Percentiles rank a stretch among this genome's conserved stretches.
Conservation (phyloP, 169 alveolate genomes). For the Eimeria falciformis region DNA sequence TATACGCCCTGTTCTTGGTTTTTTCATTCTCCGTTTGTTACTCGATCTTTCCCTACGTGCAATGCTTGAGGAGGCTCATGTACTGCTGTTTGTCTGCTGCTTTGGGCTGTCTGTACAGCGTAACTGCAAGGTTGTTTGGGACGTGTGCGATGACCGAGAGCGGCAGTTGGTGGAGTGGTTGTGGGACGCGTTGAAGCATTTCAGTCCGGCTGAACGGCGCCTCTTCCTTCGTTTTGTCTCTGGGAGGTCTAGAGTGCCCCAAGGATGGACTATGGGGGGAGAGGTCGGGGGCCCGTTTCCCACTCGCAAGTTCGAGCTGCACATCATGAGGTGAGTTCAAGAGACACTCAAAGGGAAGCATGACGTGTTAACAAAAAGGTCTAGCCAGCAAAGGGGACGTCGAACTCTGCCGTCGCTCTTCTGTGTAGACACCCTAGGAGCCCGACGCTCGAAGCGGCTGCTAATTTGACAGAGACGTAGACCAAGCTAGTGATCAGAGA, state of each 20-base stretch:
- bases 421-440: too few relatives aligned
- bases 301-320: constrained; percentile 87
- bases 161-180: constrained; percentile 35
- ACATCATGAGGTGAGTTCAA: constrained; percentile 83
- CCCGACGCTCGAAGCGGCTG: too few relatives aligned
- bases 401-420: too few relatives aligned
- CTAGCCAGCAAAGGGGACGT: too few relatives aligned
- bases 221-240: constrained; percentile 92
- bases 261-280: constrained; percentile 67
- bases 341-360: too few relatives aligned
- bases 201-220: constrained; percentile 78
- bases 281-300: constrained; percentile 54
- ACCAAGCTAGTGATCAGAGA: too few relatives aligned
- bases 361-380: too few relatives aligned
- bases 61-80: too few relatives aligned
- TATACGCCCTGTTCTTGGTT: too few relatives aligned
- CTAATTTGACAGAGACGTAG: too few relatives aligned
- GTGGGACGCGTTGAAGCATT: constrained; percentile 57
- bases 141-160: constrained; percentile 35
- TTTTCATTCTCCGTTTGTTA: background rate
- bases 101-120: constrained; percentile 63
- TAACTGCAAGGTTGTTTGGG: constrained; percentile 67
- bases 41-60: background rate
- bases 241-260: constrained; percentile 93
- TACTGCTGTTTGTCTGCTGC: background rate